Evolutionary conservation across 768 basidiomycete genomes (phyloP), one percentile per base, ranked within the genome.

Genomic region (Asterophora parasitica): DNA sequence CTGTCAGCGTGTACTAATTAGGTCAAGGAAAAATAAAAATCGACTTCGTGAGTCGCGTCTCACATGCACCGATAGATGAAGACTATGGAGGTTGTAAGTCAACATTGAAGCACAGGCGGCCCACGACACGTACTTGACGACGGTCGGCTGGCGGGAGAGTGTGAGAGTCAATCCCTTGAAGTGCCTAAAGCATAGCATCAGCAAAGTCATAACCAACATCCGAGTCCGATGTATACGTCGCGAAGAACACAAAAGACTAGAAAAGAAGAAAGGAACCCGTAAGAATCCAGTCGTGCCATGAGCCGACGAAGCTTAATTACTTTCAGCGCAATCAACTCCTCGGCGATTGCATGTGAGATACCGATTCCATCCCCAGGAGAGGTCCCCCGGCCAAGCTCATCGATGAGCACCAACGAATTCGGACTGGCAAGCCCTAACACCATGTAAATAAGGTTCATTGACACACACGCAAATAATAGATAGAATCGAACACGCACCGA

Each of bases 301-400:
- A 32, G 28, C 13, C 28, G 26, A 39, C 19, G 26, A 35, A 35
- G 53, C 72, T 33, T n/a, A n/a, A n/a, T n/a, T 27, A 88, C 93
- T 72, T 88, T 88, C 39, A 77, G 68, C 42, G 69, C 70, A 55
- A 97, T 83, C 46, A 83, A 77, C 60, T 68, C 88, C 68, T 84
- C 92, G 12, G 79, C 88, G 56, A 92, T 88, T 11, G 90, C 88
- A 65, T 90, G 83, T 0, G 87, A 81, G 49, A 92, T 88, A 3
- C 88, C 90, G 12, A 88, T 68, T 8, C 79, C 95, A 67, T 88
- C 95, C 27, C 72, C 67, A 0, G 93, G 85, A 2, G 89, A 86
- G 1, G 95, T 98, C 1, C 95, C 95, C 27, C 93, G 77, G 0
- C 95, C 95, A 5, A 98, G 74, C 64, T 99, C 96, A 61, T 99